phyloP scores from a whole-genome alignment of 495 filamentous ascomycete species.

The Tuber borchii region DNA sequence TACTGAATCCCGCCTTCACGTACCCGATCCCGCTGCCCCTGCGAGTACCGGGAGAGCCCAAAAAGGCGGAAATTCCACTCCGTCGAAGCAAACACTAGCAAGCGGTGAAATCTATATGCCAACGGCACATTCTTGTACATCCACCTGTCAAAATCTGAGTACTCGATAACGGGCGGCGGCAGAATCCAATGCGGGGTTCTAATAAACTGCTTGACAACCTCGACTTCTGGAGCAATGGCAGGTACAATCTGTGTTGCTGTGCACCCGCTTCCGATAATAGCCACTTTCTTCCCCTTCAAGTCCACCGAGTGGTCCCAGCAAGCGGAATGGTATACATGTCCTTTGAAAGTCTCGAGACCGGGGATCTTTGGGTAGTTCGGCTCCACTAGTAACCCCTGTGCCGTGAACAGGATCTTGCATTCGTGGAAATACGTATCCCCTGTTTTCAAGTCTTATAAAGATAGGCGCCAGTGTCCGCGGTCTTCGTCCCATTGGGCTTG shows the following conservation, averaged over 20 bases:
- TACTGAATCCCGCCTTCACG: conserved; percentile 42
- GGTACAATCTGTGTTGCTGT: conserved; percentile 48
- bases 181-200: conserved; percentile 35
- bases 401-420: conserved; percentile 54
- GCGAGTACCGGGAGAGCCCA: neutral
- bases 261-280: conserved; percentile 50
- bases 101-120: neutral
- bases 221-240: conserved; percentile 21
- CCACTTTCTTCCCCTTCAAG: conserved; percentile 49
- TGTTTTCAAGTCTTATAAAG: conserved; percentile 37
- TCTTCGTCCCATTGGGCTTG: conserved; percentile 47
- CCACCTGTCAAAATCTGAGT: neutral
- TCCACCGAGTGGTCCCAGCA: conserved; percentile 49
- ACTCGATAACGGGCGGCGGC: neutral
- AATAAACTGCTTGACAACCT: conserved; percentile 32
- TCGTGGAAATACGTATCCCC: conserved; percentile 40
- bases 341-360: conserved; percentile 47
- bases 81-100: neutral
- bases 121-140: neutral
- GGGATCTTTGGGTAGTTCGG: conserved; percentile 47
- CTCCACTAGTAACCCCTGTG: conserved; percentile 50
- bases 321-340: conserved; percentile 51
- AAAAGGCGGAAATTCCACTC: neutral
- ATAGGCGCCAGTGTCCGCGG: conserved; percentile 46
- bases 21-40: conserved; percentile 43